A percentile compares a stretch with the other conserved stretches of the same genome.
These are phyloP conservation scores for Rhytidhysteron rufulum DNA, from an alignment of 2,329 filamentous ascomycete genomes.

Conservation along the genomic window DNA sequence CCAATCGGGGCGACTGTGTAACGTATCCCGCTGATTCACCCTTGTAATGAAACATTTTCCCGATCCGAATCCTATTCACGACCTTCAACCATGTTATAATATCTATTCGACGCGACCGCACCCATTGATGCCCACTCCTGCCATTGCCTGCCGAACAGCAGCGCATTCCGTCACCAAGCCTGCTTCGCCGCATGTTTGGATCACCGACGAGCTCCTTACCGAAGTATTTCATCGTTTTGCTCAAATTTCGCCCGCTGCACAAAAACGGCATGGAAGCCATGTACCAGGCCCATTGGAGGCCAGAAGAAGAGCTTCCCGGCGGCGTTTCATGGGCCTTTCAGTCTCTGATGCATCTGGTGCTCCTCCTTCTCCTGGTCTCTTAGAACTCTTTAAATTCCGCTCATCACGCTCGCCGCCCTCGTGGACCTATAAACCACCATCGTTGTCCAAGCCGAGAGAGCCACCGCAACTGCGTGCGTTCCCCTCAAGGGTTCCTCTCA, in stretches of 20 bases:
- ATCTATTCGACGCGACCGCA: too few relatives aligned
- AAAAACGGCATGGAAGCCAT: constrained; percentile 55
- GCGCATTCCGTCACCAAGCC: constrained; percentile 41
- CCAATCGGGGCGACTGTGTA: too few relatives aligned
- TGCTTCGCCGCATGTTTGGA: constrained; percentile 51
- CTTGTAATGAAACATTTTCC: neutral
- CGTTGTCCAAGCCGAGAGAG: constrained; percentile 11
- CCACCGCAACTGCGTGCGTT: too few relatives aligned
- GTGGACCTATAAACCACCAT: constrained; percentile 35
- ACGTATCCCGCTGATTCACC: too few relatives aligned
- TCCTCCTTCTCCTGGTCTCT: constrained; percentile 21
- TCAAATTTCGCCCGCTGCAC: constrained; percentile 42
- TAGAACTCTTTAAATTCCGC: constrained; percentile 24
- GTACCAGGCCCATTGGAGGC: constrained; percentile 63
- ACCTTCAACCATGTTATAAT: too few relatives aligned
- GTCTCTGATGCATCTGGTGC: constrained; percentile 21
- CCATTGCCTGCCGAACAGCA: constrained; percentile 50
- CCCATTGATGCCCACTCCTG: constrained; percentile 45
- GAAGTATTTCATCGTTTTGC: constrained; percentile 51
- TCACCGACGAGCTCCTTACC: constrained; percentile 55
- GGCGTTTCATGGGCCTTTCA: constrained; percentile 51
- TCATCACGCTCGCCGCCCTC: constrained; percentile 14
- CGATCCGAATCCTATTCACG: neutral
- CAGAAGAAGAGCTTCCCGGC: constrained; percentile 51
- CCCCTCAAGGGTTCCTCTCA: too few relatives aligned